Percentiles rank a stretch among this genome's conserved stretches.
Conservation (phyloP, 2,329 filamentous ascomycete species). For the Tolypocladium tropicale region DNA sequence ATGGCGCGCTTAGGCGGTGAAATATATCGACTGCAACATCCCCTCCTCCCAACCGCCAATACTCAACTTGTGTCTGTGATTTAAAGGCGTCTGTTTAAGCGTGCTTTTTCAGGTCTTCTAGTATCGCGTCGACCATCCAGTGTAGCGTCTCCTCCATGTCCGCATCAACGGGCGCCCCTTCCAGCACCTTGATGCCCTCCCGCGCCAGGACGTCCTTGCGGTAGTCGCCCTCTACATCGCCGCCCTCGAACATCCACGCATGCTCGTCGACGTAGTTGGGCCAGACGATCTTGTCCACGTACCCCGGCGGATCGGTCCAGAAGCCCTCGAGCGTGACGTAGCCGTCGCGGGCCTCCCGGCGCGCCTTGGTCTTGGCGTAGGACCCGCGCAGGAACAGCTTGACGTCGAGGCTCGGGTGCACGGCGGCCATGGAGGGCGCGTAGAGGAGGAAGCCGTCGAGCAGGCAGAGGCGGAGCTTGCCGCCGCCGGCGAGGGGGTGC, state of each 20-base stretch:
- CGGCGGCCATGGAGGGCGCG: slow-evolving; percentile 41
- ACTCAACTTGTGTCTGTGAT: neutral
- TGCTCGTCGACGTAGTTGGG: slow-evolving; percentile 83
- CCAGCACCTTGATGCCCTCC: slow-evolving; percentile 39
- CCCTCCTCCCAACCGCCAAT: no score
- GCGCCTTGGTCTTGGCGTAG: slow-evolving; percentile 50
- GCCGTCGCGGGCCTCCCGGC: slow-evolving; percentile 59
- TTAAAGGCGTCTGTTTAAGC: slow-evolving; percentile 1
- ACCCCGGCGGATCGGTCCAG: slow-evolving; percentile 89
- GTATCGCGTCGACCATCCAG: slow-evolving; percentile 58
- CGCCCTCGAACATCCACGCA: slow-evolving; percentile 64
- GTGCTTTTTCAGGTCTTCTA: slow-evolving; percentile 32
- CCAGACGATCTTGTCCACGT: slow-evolving; percentile 93
- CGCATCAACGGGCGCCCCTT: slow-evolving; percentile 33
- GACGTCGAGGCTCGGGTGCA: slow-evolving; percentile 57
- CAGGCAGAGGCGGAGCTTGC: slow-evolving; percentile 48
- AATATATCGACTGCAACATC: no score
- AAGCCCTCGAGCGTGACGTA: slow-evolving; percentile 83
- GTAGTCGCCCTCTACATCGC: slow-evolving; percentile 52
- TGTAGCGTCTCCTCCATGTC: slow-evolving; percentile 52
- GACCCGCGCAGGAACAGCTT: slow-evolving; percentile 69
- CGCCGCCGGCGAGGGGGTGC: slow-evolving; percentile 21
- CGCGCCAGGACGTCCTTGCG: slow-evolving; percentile 32
- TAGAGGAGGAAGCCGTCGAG: slow-evolving; percentile 88
- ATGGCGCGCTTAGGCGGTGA: no score